phyloP scores from a whole-genome alignment of 2,329 filamentous ascomycete genomes.

The Sarocladium brachiariae region DNA sequence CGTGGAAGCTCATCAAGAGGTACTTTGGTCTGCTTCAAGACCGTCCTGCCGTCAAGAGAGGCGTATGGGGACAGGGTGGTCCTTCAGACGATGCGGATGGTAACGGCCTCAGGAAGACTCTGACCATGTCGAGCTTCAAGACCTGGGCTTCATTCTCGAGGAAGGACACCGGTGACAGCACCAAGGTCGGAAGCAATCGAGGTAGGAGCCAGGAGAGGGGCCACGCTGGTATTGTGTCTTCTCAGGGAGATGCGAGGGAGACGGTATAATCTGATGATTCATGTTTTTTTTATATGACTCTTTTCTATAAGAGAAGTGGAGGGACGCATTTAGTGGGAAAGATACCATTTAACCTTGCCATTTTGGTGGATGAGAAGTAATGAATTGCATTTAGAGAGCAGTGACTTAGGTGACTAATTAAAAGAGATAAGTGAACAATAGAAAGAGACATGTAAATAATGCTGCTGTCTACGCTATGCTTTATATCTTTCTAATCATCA shows the following conservation, averaged over 20 bases:
- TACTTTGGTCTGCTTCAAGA: conserved; percentile 45
- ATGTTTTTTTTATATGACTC: too few species aligned
- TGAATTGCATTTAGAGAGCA: too few species aligned
- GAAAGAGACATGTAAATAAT: too few species aligned
- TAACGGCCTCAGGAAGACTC: conserved; percentile 35
- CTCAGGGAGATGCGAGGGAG: conserved; percentile 6
- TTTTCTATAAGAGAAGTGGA: too few species aligned
- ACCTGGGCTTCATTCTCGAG: conserved; percentile 37
- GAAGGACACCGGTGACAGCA: conserved; percentile 31
- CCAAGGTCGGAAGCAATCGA: conserved; percentile 1
- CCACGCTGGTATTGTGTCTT: background rate
- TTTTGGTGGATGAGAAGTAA: too few species aligned
- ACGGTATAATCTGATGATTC: background rate
- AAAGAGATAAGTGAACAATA: too few species aligned
- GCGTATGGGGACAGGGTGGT: conserved; percentile 46
- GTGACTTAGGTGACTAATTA: too few species aligned
- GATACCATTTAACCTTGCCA: too few species aligned
- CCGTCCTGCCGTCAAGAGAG: conserved; percentile 40
- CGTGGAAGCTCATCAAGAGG: conserved; percentile 66
- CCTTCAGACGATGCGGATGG: conserved; percentile 29
- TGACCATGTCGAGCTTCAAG: conserved; percentile 47
- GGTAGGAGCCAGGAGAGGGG: background rate
- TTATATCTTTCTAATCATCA: too few species aligned
- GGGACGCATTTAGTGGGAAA: too few species aligned
- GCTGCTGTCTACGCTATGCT: too few species aligned